Evolutionary conservation across 2,329 filamentous ascomycete genomes (phyloP), one percentile per base, ranked within the genome.

Genomic region (Colletotrichum magnum): DNA sequence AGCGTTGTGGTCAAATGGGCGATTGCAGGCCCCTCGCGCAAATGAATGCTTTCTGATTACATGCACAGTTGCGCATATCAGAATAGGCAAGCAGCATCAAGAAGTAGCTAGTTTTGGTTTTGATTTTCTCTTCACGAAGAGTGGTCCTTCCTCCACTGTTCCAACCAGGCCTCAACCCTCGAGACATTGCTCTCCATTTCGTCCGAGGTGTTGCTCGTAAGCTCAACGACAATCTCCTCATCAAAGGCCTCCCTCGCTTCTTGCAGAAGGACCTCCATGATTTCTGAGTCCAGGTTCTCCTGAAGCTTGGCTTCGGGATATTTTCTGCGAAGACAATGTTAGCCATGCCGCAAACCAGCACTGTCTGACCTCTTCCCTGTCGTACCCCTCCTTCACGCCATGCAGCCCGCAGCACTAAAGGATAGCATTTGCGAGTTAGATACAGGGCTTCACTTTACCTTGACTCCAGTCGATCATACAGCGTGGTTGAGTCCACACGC

Each of bases 251-350:
- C 95, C 69, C 90, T 86, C 39, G 96, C 96, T 83, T 99, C 96
- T 74, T 97, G 92, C 21, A 97, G 85, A 64, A 99, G 84, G 28
- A 98, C 94, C 77, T 97, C 93, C 91, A 99, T 98, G 77, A 99
- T 98, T 83, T 99, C 96, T 36, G 94, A 93, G 80, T 99, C 96
- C 69, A 99, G 85, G 78, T 99, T 99, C 80, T 98, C 96, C 79
- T 98, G 93, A 51, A 99, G 84, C 80, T 99, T 99, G 71, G 88
- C 87, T 77, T 96, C 93, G 71, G 89, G 87, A 79, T 98, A 98
- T 71, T 94, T 92, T 73, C 92, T 93, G 47, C 24, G 21, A 32
- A 50, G 47, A 18, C 58, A 36, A 16, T 24, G n/a, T 24, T 36
- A 32, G 24, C 28, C 39, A 63, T 45, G 76, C 79, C 21, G n/a